phyloP scores from a whole-genome alignment of 805 yeast species.

The Alloascoidea africana region DNA sequence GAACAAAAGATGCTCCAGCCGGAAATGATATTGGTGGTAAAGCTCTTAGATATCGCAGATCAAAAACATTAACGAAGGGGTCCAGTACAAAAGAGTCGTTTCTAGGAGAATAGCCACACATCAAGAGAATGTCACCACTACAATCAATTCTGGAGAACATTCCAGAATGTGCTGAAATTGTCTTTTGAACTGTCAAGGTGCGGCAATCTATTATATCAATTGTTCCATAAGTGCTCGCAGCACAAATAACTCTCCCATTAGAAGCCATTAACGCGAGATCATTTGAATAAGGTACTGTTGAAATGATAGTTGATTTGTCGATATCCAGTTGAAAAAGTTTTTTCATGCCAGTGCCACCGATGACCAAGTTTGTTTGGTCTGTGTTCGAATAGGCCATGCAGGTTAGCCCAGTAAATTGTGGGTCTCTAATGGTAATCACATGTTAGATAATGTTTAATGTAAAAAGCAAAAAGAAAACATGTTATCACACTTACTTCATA shows the following conservation, averaged over 20 bases:
- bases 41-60: constrained; percentile 55
- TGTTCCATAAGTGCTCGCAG: constrained; percentile 43
- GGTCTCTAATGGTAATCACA: constrained; percentile 4
- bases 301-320: constrained; percentile 20
- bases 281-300: constrained; percentile 25
- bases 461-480: background rate
- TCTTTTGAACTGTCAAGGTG: constrained; percentile 28
- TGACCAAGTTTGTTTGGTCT: constrained; percentile 17
- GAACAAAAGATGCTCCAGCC: constrained; percentile 74
- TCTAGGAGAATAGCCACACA: constrained; percentile 61
- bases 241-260: constrained; percentile 34
- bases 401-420: constrained; percentile 14
- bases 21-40: constrained; percentile 76
- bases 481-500: background rate
- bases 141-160: constrained; percentile 50
- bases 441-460: background rate
- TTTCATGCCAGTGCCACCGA: constrained; percentile 25
- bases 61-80: constrained; percentile 73
- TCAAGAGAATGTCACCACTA: constrained; percentile 49
- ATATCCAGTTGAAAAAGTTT: constrained; percentile 13
- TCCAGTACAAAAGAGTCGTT: constrained; percentile 47
- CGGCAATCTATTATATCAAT: constrained; percentile 51
- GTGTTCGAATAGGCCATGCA: constrained; percentile 26
- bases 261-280: constrained; percentile 33
- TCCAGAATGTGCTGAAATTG: constrained; percentile 46